Percentiles rank a stretch among this genome's conserved stretches.
These are phyloP conservation scores for Lunularia cruciata DNA, from an alignment of 225 moss, liverwort and hornwort species.

Conservation along the genomic window DNA sequence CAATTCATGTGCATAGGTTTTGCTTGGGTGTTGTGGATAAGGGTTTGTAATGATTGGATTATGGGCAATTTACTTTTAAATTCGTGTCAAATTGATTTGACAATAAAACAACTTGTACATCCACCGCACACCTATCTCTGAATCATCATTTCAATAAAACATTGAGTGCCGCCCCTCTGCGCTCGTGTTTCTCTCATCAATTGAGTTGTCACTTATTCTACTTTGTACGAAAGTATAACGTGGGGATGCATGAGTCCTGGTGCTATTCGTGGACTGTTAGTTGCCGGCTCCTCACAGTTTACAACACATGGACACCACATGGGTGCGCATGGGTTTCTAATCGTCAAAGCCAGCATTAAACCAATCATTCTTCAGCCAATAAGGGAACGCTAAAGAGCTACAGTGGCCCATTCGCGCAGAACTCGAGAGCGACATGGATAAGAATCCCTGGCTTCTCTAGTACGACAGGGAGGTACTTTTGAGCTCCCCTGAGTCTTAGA, in stretches of 20 bases:
- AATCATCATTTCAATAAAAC: conserved; percentile 14
- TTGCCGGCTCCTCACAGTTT: background rate
- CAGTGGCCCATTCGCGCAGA: background rate
- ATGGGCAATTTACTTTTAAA: conserved; percentile 9
- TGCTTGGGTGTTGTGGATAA: conserved; percentile 21
- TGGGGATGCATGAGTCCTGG: conserved; percentile 1
- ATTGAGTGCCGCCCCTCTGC: background rate
- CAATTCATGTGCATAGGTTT: conserved; percentile 13
- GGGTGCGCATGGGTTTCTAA: background rate
- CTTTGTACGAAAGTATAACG: background rate
- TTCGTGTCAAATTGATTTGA: conserved; percentile 21
- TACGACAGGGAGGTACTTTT: conserved; percentile 6
- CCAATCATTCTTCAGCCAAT: conserved; percentile 1
- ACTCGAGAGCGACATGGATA: background rate
- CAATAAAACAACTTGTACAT: conserved; percentile 27
- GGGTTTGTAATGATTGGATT: conserved; percentile 8
- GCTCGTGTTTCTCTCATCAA: background rate
- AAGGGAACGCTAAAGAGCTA: background rate
- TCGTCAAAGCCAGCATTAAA: background rate
- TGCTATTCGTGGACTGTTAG: background rate
- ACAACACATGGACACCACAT: conserved; percentile 13
- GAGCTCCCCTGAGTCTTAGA: conserved; percentile 4
- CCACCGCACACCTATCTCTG: conserved; percentile 6
- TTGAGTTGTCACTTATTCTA: background rate
- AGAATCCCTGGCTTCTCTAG: background rate